Percentiles rank a stretch among this genome's conserved stretches.
phyloP scores from a whole-genome alignment of 169 alveolate genomes.

The Miamiensis avidus region DNA sequence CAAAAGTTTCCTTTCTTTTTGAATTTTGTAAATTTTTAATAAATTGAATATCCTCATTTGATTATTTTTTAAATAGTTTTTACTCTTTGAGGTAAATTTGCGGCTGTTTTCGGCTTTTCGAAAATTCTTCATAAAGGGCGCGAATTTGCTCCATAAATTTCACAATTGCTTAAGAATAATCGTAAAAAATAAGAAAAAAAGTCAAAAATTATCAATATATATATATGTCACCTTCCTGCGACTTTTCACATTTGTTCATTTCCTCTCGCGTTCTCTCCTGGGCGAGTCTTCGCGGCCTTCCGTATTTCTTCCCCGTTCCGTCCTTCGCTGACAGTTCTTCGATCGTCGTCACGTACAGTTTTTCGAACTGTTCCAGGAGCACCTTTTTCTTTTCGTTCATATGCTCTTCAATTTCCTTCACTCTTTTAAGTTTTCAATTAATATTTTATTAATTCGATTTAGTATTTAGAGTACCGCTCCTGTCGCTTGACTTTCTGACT shows the following conservation, averaged over 20 bases:
- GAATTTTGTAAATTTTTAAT: background rate
- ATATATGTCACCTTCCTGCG: constrained; percentile 71
- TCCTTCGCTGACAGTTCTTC: constrained; percentile 85
- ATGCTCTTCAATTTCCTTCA: constrained; percentile 59
- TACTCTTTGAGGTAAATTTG: too few relatives aligned
- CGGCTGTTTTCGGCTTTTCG: background rate
- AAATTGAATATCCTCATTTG: constrained; percentile 21
- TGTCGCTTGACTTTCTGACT: constrained; percentile 54
- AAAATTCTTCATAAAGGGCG: background rate
- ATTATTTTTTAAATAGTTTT: background rate
- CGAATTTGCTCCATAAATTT: background rate
- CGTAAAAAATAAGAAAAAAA: background rate
- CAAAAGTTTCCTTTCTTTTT: constrained; percentile 39
- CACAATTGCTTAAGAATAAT: too few relatives aligned
- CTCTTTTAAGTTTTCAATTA: too few relatives aligned
- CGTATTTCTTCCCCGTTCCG: constrained; percentile 86
- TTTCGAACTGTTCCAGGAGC: constrained; percentile 70
- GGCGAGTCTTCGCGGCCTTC: constrained; percentile 85
- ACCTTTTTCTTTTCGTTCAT: constrained; percentile 59
- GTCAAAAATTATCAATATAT: constrained; percentile 34
- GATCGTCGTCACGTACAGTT: constrained; percentile 67
- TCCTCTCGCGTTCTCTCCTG: constrained; percentile 84
- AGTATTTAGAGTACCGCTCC: too few relatives aligned
- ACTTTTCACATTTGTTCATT: constrained; percentile 88
- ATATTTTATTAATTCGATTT: too few relatives aligned